Percentiles rank a stretch among this genome's conserved stretches.
These are phyloP conservation scores for Aureobasidium sp. DNA, from an alignment of 2,329 filamentous ascomycete species.

Conservation along the genomic window DNA sequence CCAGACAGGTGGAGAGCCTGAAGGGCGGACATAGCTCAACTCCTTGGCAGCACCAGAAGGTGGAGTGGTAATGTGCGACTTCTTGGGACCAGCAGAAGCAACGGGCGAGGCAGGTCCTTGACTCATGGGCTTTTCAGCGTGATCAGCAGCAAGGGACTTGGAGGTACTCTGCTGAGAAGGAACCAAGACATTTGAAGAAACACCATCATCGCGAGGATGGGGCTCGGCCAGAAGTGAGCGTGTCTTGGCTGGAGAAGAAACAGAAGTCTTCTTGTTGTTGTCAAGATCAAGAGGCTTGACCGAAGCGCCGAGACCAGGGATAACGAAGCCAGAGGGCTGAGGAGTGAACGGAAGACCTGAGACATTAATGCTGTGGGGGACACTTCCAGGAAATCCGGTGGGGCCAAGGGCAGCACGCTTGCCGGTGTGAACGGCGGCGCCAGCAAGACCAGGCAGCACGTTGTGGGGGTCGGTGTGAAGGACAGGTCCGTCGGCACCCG, in stretches of 20 bases:
- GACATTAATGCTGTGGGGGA: neutral
- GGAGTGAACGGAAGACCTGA: neutral
- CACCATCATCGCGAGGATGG: neutral
- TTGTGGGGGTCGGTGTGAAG: neutral
- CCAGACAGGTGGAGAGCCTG: constrained; percentile 6
- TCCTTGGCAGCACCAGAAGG: neutral
- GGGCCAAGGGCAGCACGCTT: neutral
- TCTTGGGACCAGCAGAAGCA: neutral
- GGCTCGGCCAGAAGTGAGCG: neutral
- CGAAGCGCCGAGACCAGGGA: constrained; percentile 1
- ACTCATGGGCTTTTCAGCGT: neutral
- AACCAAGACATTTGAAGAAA: too few relatives aligned
- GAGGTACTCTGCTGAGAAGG: neutral
- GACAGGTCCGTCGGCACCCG: neutral
- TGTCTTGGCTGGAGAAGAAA: neutral
- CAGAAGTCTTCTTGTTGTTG: neutral
- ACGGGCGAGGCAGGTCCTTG: neutral
- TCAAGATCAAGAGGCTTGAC: neutral
- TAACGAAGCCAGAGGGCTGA: neutral
- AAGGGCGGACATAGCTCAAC: neutral
- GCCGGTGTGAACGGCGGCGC: neutral
- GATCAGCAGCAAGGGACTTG: neutral
- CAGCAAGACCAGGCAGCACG: neutral
- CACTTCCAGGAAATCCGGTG: neutral
- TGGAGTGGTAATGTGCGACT: neutral